phyloP scores from a whole-genome alignment of 495 filamentous ascomycete species.

The Cenococcum geophilum region DNA sequence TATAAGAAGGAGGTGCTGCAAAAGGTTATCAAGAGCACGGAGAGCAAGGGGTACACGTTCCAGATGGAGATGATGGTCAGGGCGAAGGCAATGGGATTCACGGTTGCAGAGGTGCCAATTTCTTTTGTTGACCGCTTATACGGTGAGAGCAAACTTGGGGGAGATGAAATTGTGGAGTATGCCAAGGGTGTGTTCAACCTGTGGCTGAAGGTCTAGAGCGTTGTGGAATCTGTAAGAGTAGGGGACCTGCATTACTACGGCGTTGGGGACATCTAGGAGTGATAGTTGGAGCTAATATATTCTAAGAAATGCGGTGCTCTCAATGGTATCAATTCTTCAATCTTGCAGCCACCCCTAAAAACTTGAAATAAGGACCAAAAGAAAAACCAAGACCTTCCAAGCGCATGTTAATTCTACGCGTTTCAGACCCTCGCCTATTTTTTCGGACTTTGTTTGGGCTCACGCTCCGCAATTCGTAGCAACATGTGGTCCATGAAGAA shows the following conservation, averaged over 20 bases:
- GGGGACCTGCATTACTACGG: neutral
- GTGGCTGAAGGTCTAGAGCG: slow-evolving; percentile 73
- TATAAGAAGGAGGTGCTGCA: slow-evolving; percentile 89
- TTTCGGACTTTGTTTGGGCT: neutral
- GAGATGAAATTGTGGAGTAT: slow-evolving; percentile 96
- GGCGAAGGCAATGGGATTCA: slow-evolving; percentile 87
- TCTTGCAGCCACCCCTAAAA: too few species aligned
- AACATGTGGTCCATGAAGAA: slow-evolving; percentile 14
- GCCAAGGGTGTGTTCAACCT: slow-evolving; percentile 84
- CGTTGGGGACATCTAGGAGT: neutral
- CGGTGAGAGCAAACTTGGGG: slow-evolving; percentile 91
- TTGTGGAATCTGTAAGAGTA: neutral
- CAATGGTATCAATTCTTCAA: too few species aligned
- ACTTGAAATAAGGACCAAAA: too few species aligned
- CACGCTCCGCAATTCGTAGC: slow-evolving; percentile 9
- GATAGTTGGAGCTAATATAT: neutral
- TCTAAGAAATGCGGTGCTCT: neutral
- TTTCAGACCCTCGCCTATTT: neutral
- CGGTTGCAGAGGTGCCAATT: slow-evolving; percentile 89
- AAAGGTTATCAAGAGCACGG: slow-evolving; percentile 80
- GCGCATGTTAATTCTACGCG: neutral
- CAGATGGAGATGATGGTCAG: slow-evolving; percentile 98
- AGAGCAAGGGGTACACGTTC: slow-evolving; percentile 95
- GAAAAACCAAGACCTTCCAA: neutral
- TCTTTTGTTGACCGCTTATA: slow-evolving; percentile 93